A percentile compares a stretch with the other conserved stretches of the same genome.
Evolutionary conservation across 768 basidiomycete genomes (phyloP).

Genomic region (Lentinula sp.): DNA sequence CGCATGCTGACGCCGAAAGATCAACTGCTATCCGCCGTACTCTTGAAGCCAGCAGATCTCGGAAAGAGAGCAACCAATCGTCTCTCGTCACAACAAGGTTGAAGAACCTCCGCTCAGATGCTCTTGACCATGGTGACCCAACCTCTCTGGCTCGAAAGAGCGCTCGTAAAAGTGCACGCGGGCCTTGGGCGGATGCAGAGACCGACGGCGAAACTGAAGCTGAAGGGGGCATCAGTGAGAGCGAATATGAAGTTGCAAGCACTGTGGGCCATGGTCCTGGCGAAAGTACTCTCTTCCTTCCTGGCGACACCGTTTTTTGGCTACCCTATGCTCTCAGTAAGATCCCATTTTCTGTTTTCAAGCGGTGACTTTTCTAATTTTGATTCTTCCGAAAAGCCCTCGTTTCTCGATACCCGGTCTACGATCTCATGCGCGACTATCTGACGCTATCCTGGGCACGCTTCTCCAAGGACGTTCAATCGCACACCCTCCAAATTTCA

Average conservation of each 20-base stretch:
- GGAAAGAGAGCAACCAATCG: constrained; percentile 71
- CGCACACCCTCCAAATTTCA: constrained; percentile 85
- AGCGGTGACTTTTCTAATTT: constrained; percentile 1
- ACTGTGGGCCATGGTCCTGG: constrained; percentile 78
- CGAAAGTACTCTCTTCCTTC: constrained; percentile 83
- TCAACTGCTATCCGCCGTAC: constrained; percentile 79
- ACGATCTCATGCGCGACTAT: constrained; percentile 93
- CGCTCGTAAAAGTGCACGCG: constrained; percentile 52
- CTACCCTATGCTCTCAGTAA: constrained; percentile 87
- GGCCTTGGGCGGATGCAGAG: constrained; percentile 69
- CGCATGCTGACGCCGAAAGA: constrained; percentile 87
- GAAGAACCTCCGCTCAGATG: constrained; percentile 56
- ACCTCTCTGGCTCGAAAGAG: constrained; percentile 49
- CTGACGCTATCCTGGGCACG: constrained; percentile 94
- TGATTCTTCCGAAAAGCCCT: constrained; percentile 42
- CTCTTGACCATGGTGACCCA: constrained; percentile 46
- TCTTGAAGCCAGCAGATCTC: constrained; percentile 68
- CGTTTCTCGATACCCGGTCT: constrained; percentile 90
- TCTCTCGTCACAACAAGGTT: constrained; percentile 63
- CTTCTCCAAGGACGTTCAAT: constrained; percentile 90
- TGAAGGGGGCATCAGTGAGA: constrained; percentile 75
- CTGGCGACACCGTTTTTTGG: constrained; percentile 91
- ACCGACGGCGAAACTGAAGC: constrained; percentile 74
- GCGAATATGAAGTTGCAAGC: constrained; percentile 79
- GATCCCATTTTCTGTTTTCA: constrained; percentile 20